Conservation (phyloP, 75 land plant species). For the Larix kaempferi region DNA sequence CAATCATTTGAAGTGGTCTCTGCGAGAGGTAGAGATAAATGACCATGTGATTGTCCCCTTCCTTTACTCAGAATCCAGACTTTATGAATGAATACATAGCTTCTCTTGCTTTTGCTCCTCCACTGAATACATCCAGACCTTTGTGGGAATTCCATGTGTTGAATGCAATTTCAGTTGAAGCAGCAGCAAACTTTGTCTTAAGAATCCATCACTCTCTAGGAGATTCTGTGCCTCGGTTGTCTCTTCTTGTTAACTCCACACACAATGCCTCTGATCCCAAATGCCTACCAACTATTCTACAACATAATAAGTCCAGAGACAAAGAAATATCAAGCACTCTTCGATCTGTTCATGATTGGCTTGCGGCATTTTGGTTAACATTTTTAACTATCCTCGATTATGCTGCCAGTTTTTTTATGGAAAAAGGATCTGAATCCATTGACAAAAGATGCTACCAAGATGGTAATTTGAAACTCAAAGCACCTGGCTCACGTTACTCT, state of each 20-base stretch:
- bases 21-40: constrained; percentile 38
- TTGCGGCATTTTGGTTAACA: constrained; percentile 45
- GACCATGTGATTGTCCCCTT: constrained; percentile 40
- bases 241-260: constrained; percentile 68
- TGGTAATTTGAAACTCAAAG: constrained; percentile 13
- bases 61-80: constrained; percentile 14
- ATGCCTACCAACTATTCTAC: constrained; percentile 41
- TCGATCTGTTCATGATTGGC: background rate
- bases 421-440: constrained; percentile 50
- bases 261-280: constrained; percentile 37
- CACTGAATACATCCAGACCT: constrained; percentile 52
- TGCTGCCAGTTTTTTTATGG: constrained; percentile 28
- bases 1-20: constrained; percentile 43
- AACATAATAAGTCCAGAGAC: constrained; percentile 2
- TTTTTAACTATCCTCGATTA: constrained; percentile 30
- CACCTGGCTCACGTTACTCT: constrained; percentile 36
- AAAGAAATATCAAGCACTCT: background rate
- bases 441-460: constrained; percentile 29
- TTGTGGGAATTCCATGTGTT: constrained; percentile 73
- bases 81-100: constrained; percentile 57
- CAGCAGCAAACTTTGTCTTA: constrained; percentile 41
- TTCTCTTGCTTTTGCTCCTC: constrained; percentile 24
- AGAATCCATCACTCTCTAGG: constrained; percentile 80
- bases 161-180: constrained; percentile 41
- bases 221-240: constrained; percentile 75